Percentiles rank a stretch among this genome's conserved stretches.
phyloP scores from a whole-genome alignment of 306 rosid genomes.

The Trifolium pratense region DNA sequence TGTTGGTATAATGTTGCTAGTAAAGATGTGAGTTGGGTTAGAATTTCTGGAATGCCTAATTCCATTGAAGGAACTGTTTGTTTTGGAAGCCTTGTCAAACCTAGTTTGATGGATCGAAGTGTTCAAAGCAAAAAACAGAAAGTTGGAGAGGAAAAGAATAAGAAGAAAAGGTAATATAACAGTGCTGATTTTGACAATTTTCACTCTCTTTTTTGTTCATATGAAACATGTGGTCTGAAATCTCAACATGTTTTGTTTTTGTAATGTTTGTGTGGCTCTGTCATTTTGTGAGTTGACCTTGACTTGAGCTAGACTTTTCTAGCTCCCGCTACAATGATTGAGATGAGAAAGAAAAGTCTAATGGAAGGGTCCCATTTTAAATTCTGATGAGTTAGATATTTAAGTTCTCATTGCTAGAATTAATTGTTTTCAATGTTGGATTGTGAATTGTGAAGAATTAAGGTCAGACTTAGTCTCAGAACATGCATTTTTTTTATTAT shows the following conservation, averaged over 20 bases:
- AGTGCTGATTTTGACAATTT: conserved; percentile 1
- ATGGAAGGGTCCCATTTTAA: not conserved
- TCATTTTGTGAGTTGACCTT: conserved; percentile 42
- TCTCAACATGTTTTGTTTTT: not conserved
- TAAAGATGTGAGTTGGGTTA: conserved; percentile 35
- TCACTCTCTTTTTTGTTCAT: not conserved
- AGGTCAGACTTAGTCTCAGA: not conserved
- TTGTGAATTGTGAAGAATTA: conserved; percentile 1
- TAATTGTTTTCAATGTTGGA: conserved; percentile 4
- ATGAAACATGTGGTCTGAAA: not conserved
- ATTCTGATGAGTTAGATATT: not conserved
- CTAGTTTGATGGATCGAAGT: conserved; percentile 27
- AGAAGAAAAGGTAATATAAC: conserved; percentile 55
- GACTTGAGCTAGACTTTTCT: conserved; percentile 39
- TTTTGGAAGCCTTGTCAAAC: conserved; percentile 61
- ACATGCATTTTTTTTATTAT: conserved; percentile 8
- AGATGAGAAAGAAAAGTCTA: not conserved
- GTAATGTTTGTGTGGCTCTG: conserved; percentile 18
- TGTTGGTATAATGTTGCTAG: conserved; percentile 60
- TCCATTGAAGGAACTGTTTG: conserved; percentile 50
- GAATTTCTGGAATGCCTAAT: conserved; percentile 48
- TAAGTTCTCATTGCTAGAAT: not conserved
- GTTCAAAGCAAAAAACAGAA: conserved; percentile 31
- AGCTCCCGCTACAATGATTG: not conserved
- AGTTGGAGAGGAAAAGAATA: conserved; percentile 3